Evolutionary conservation across 2,329 filamentous ascomycete species (phyloP).

Genomic region (Aspergillus sp.): DNA sequence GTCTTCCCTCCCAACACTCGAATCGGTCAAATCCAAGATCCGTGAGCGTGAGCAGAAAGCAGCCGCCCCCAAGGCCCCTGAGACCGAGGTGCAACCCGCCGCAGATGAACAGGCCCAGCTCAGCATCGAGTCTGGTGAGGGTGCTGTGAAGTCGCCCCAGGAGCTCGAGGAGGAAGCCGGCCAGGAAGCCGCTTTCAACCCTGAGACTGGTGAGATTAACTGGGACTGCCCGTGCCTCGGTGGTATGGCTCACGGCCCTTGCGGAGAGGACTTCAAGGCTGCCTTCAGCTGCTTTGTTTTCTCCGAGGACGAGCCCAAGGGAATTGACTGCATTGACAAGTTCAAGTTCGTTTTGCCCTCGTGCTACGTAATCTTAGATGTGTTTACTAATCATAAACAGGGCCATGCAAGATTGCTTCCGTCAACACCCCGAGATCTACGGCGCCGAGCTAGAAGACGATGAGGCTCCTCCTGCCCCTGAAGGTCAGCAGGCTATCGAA

Average conservation of each 20-base stretch:
- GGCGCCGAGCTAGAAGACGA: constrained; percentile 82
- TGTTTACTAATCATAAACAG: constrained; percentile 40
- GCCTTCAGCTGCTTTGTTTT: constrained; percentile 99
- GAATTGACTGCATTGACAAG: constrained; percentile 94
- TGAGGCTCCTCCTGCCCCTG: constrained; percentile 39
- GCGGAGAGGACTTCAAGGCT: constrained; percentile 88
- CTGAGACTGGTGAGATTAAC: constrained; percentile 98
- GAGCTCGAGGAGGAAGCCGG: constrained; percentile 74
- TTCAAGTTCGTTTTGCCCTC: constrained; percentile 67
- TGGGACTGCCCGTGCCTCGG: constrained; percentile 98
- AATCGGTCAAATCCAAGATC: constrained; percentile 59
- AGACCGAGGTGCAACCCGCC: constrained; percentile 1
- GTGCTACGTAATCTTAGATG: constrained; percentile 1
- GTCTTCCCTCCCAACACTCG: constrained; percentile 58
- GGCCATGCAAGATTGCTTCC: constrained; percentile 96
- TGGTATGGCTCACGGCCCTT: constrained; percentile 94
- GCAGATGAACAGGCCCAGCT: constrained; percentile 6
- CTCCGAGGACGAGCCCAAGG: constrained; percentile 90
- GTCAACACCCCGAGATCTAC: constrained; percentile 87
- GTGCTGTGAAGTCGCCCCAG: constrained; percentile 39
- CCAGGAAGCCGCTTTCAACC: constrained; percentile 92
- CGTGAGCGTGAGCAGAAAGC: constrained; percentile 17
- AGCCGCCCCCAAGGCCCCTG: constrained; percentile 12
- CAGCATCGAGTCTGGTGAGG: constrained; percentile 9
- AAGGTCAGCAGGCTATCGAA: constrained; percentile 7